Evolutionary conservation across 805 yeast genomes (phyloP), one percentile per base, ranked within the genome.

Genomic region (Ogataea allantospora): DNA sequence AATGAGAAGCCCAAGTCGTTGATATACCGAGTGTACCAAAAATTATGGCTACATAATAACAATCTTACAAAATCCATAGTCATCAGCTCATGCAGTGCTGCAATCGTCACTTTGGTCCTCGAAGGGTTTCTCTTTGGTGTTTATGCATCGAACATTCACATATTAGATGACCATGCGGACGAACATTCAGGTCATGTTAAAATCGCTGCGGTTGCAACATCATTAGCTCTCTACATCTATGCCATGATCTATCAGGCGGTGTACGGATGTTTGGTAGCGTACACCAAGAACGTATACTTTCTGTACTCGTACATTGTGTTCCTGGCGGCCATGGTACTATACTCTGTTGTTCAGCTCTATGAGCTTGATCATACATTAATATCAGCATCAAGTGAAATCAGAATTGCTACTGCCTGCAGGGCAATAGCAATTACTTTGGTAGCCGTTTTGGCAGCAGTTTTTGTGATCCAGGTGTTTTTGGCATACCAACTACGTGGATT

Each of bases 291-390:
- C 47, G 53, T 66, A 48, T 56, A 65, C 39, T 56, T 67, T 12
- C 47, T 70, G n/a, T 37, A 55, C 11, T 53, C 64, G 43, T 58
- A 40, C 12, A 15, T 41, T 27, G 21, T 51, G 7, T 70, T 67
- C 38, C 62, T 67, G 40, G 61, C 52, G 7, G 66, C 68, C 30
- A 67, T 70, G 73, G 55, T 66, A 35, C 54, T 68, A 3, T 71
- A 70, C 43, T 65, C 73, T 0, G 75, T 74, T 3, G 57, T 70
- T 21, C 75, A 71, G 44, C 65, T 57, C 39, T 43, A 53, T 30
- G 75, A 70, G 50, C 46, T 69, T 14, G 36, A 50, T 5, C 26
- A 43, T 3, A 44, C 57, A 3, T 50, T 68, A 12, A 25, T 48
- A 3, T 33, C 33, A 6, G 48, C 32, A 5, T 42, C 55, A n/a